Conservation (phyloP, 345 rosid genomes). For the Acer saccharum region DNA sequence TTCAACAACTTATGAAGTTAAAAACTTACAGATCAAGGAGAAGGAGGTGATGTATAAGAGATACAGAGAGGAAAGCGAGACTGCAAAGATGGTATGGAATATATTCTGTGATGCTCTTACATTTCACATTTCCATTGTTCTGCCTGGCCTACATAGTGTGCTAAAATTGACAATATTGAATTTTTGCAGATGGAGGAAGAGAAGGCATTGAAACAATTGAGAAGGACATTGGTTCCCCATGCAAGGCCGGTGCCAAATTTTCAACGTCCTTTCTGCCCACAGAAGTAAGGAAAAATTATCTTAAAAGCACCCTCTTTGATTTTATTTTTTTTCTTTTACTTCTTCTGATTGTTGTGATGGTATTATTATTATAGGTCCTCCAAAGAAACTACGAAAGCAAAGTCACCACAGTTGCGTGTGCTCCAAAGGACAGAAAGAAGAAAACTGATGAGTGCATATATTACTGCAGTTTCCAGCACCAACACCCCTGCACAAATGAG, state of each 20-base stretch:
- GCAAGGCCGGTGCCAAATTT: slow-evolving; percentile 92
- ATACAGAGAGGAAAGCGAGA: slow-evolving; percentile 92
- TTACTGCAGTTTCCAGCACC: slow-evolving; percentile 41
- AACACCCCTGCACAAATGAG: slow-evolving; percentile 55
- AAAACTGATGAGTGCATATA: slow-evolving; percentile 1
- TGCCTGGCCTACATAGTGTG: neutral
- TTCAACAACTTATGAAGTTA: neutral
- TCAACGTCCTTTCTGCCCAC: slow-evolving; percentile 82
- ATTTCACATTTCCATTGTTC: neutral
- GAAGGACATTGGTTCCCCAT: slow-evolving; percentile 90
- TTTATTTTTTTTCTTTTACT: neutral
- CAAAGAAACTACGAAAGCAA: slow-evolving; percentile 63
- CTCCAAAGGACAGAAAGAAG: slow-evolving; percentile 42
- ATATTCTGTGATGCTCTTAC: neutral
- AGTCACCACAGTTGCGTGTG: slow-evolving; percentile 61
- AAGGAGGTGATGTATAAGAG: slow-evolving; percentile 84
- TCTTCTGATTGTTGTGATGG: neutral
- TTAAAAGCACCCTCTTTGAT: neutral
- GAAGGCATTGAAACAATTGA: slow-evolving; percentile 80
- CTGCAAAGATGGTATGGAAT: slow-evolving; percentile 69
- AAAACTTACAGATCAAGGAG: slow-evolving; percentile 68
- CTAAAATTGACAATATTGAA: neutral
- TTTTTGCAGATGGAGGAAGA: slow-evolving; percentile 76
- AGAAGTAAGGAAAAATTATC: slow-evolving; percentile 45
- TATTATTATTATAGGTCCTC: slow-evolving; percentile 45